Base-by-base conservation (phyloP, 2,329 filamentous ascomycete genomes). In the Septoria linicola region DNA sequence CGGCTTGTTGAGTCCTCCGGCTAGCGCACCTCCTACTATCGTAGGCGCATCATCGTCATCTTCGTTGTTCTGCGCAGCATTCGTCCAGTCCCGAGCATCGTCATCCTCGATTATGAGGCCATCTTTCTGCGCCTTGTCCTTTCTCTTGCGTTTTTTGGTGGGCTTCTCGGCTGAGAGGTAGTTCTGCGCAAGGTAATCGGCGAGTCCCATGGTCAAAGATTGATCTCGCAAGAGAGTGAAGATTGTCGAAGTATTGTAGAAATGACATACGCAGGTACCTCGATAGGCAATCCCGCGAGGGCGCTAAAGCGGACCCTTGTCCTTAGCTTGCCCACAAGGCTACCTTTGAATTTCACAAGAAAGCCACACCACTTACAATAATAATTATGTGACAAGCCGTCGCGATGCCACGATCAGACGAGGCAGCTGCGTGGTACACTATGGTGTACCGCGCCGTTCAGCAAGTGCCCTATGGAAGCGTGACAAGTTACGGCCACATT, bases 401-500 rank as follows among this genome's bases (percentile, higher is more conserved):
- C 41, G 55, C 25, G 3, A 89, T 89, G 86, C 68, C 84, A 14
- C 83, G 83, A 55, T 83, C 84, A 37, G 87, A 90, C 60, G 87
- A 91, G 70, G 86, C 86, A 10, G 77, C 78, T 57, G 79, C 85
- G 16, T 92, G 90, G 76, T 89, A 86, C 70, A 73, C 73, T 74
- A 77, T 87, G 37, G 90, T 96, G 42, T 96, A 95, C 73, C 74
- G 77, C 53, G 89, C 91, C 11, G 81, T 96, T 3, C 88, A 92
- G 69, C 83, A 96, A 68, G 87, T 97, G 25, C 92, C 93, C 0
- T 66, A 71, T 7, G 92, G 92, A 55, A 87, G 80, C 66, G 90
- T 96, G 35, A 96, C 91, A 1, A 88, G 82, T 40, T 97, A 97
- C 67, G 89, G 88, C 2, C 87, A 90, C 67, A 89, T 91, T 57